phyloP scores from a whole-genome alignment of 169 alveolate species.

The Plasmodium yoelii region DNA sequence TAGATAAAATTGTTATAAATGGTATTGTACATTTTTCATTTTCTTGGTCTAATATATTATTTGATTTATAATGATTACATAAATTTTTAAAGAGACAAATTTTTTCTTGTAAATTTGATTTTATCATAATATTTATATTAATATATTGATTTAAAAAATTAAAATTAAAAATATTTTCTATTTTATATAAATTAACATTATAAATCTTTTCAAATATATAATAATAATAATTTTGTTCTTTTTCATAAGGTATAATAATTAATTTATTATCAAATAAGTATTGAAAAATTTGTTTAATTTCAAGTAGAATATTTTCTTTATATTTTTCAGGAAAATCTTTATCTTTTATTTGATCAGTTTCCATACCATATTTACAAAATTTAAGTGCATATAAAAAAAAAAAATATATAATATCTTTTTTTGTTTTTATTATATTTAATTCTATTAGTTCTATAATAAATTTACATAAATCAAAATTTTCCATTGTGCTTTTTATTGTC shows the following conservation, averaged over 20 bases:
- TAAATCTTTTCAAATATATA: conserved; percentile 29
- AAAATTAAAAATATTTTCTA: conserved; percentile 20
- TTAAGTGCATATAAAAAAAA: conserved; percentile 25
- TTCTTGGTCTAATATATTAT: neutral
- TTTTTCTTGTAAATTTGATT: conserved; percentile 34
- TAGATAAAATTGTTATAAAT: conserved; percentile 36
- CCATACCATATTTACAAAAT: conserved; percentile 15
- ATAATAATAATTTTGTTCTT: conserved; percentile 32
- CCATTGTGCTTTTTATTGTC: conserved; percentile 7
- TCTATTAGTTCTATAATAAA: conserved; percentile 45
- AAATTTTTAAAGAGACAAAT: conserved; percentile 27
- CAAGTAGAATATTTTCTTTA: conserved; percentile 10
- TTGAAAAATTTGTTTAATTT: conserved; percentile 46
- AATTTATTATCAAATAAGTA: conserved; percentile 59
- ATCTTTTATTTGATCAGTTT: neutral
- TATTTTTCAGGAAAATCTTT: neutral
- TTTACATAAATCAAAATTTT: conserved; percentile 41
- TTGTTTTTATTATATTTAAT: conserved; percentile 45
- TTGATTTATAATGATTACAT: conserved; percentile 18
- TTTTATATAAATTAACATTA: conserved; percentile 6
- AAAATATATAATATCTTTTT: conserved; percentile 30
- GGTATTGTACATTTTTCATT: conserved; percentile 24
- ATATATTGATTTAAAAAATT: conserved; percentile 15
- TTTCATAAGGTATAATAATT: conserved; percentile 34
- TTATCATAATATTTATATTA: conserved; percentile 24